phyloP scores from a whole-genome alignment of 2,329 filamentous ascomycete species.

The Calonectria multiphialidica region DNA sequence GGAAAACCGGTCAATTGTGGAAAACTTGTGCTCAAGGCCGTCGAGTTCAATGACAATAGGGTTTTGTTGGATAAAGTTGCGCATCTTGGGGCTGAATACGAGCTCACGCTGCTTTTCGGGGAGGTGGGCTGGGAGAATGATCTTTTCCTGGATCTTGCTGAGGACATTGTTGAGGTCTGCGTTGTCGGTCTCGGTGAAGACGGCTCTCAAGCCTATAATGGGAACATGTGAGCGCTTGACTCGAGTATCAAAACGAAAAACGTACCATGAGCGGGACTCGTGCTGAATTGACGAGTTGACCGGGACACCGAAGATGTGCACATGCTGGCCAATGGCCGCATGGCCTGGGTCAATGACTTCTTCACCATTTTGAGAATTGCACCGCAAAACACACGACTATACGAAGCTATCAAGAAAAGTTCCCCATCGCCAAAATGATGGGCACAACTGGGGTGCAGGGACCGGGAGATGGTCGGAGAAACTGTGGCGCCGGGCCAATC shows the following conservation, averaged over 20 bases:
- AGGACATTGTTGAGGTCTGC: slow-evolving; percentile 66
- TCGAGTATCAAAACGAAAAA: background rate
- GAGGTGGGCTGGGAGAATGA: slow-evolving; percentile 74
- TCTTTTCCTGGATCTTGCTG: slow-evolving; percentile 64
- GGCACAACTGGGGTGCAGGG: slow-evolving; percentile 30
- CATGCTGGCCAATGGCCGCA: slow-evolving; percentile 39
- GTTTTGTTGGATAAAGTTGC: slow-evolving; percentile 63
- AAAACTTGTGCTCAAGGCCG: slow-evolving; percentile 66
- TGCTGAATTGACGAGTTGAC: slow-evolving; percentile 44
- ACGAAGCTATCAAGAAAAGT: slow-evolving; percentile 21
- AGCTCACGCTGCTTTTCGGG: slow-evolving; percentile 63
- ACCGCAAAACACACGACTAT: slow-evolving; percentile 6
- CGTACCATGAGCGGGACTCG: slow-evolving; percentile 46
- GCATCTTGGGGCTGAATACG: slow-evolving; percentile 61
- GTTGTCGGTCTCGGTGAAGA: slow-evolving; percentile 66
- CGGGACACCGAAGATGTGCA: slow-evolving; percentile 26
- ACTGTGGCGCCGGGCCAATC: slow-evolving; percentile 53
- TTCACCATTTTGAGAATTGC: slow-evolving; percentile 30
- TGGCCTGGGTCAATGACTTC: slow-evolving; percentile 40
- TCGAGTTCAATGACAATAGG: slow-evolving; percentile 71
- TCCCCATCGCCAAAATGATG: slow-evolving; percentile 8
- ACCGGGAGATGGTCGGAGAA: slow-evolving; percentile 42
- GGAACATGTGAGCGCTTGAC: slow-evolving; percentile 25
- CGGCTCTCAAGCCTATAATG: slow-evolving; percentile 47
- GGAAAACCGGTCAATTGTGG: slow-evolving; percentile 55